Conservation (phyloP, 257 asterid species). For the Parsonsia alboflavescens region DNA sequence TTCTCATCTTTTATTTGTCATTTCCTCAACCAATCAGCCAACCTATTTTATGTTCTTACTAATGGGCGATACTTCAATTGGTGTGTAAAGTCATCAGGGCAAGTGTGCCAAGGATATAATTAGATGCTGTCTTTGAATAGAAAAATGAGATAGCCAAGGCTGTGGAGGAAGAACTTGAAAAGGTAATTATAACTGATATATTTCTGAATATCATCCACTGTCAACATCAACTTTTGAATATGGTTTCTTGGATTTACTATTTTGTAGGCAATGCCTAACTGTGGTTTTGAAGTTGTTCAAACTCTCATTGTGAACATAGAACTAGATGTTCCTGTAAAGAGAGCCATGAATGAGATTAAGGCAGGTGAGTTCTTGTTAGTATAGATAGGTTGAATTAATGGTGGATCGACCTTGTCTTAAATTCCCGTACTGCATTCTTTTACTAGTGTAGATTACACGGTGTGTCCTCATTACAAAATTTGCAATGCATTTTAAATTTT, state of each 20-base stretch:
- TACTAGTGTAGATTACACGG: no score
- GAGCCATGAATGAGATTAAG: constrained; percentile 41
- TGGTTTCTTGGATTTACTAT: background rate
- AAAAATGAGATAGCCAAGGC: constrained; percentile 39
- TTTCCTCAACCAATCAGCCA: no score
- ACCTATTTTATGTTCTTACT: background rate
- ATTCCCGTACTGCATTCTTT: no score
- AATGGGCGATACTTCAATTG: background rate
- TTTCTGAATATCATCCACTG: background rate
- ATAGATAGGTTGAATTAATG: background rate
- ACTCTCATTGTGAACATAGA: constrained; percentile 45
- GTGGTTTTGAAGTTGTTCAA: constrained; percentile 35
- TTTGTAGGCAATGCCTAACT: constrained; percentile 32
- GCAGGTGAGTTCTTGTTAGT: constrained; percentile 25
- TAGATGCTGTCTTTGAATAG: constrained; percentile 38
- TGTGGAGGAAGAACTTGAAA: constrained; percentile 39
- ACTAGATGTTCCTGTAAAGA: constrained; percentile 35
- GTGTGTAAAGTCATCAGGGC: constrained; percentile 34
- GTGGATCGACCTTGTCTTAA: background rate
- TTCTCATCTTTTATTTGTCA: background rate
- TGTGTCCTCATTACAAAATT: background rate
- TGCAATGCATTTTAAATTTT: background rate
- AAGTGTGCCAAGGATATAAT: constrained; percentile 28
- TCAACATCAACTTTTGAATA: background rate
- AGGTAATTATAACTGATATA: constrained; percentile 15